Percentiles rank a stretch among this genome's conserved stretches.
These are phyloP conservation scores for Fusarium incarnatum DNA, from an alignment of 2,329 filamentous ascomycete species.

Conservation along the genomic window DNA sequence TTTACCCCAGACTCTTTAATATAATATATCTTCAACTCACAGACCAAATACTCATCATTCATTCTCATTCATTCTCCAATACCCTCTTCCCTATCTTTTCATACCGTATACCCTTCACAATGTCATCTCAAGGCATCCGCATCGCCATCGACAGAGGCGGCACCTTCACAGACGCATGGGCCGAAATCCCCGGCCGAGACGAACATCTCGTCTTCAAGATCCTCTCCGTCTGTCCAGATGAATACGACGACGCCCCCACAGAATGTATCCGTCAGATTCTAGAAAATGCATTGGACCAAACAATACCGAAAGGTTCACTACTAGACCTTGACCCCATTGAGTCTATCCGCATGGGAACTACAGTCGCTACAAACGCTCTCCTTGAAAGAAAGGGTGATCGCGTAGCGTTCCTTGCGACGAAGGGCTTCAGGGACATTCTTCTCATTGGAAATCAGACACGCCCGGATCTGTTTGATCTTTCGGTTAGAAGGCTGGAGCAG, in stretches of 20 bases:
- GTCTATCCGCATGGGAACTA: conserved; percentile 84
- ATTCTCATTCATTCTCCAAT: not conserved
- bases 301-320: conserved; percentile 50
- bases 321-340: conserved; percentile 59
- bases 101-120: not conserved
- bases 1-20: conserved; percentile 8
- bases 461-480: conserved; percentile 79
- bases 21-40: conserved; percentile 36
- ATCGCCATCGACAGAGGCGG: conserved; percentile 48
- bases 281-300: conserved; percentile 49
- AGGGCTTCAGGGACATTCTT: conserved; percentile 78
- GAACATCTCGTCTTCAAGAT: conserved; percentile 45
- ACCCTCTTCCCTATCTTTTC: not conserved
- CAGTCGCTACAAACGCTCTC: conserved; percentile 82
- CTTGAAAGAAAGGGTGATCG: conserved; percentile 79
- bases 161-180: conserved; percentile 47
- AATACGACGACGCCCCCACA: conserved; percentile 79
- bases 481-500: conserved; percentile 74
- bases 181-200: conserved; percentile 34
- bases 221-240: conserved; percentile 69
- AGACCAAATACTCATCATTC: not conserved
- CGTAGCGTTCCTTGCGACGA: conserved; percentile 77
- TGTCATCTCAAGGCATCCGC: conserved; percentile 43
- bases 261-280: conserved; percentile 72
- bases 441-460: conserved; percentile 79